phyloP scores from a whole-genome alignment of 345 rosid genomes.

The Brassica cretica region DNA sequence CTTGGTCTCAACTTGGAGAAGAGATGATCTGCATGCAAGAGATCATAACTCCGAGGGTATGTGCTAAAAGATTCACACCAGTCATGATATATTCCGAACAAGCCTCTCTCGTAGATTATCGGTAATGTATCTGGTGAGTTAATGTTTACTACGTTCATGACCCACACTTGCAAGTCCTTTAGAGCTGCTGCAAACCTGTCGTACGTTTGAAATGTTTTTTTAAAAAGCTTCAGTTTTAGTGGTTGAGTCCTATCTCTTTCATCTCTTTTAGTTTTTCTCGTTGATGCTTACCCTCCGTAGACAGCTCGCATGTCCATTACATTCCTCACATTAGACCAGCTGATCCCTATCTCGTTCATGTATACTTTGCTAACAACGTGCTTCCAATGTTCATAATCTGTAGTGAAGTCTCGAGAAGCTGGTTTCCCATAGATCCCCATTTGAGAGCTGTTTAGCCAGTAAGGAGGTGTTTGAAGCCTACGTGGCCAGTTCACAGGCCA shows the following conservation, averaged over 20 bases:
- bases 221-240: background rate
- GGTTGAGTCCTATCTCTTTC: background rate
- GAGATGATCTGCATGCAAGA: conserved; percentile 89
- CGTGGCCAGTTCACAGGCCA: conserved; percentile 88
- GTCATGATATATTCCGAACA: conserved; percentile 87
- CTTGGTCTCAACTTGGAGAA: conserved; percentile 76
- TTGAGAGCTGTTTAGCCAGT: conserved; percentile 81
- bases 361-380: conserved; percentile 64
- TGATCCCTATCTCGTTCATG: conserved; percentile 73
- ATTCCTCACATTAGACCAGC: conserved; percentile 79
- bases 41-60: conserved; percentile 80
- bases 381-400: conserved; percentile 82
- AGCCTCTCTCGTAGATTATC: conserved; percentile 84
- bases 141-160: conserved; percentile 72
- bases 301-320: conserved; percentile 97
- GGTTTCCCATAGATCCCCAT: conserved; percentile 92
- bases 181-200: conserved; percentile 88
- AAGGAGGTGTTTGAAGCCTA: conserved; percentile 65
- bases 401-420: conserved; percentile 71
- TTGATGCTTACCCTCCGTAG: conserved; percentile 71
- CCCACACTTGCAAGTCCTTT: conserved; percentile 77
- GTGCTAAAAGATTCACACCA: conserved; percentile 97
- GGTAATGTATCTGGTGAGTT: conserved; percentile 90
- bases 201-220: conserved; percentile 20
- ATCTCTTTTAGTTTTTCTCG: background rate